A percentile compares a stretch with the other conserved stretches of the same genome.
Evolutionary conservation across 1,284 basidiomycete genomes (phyloP).

Genomic region (Tranzscheliella williamsii): DNA sequence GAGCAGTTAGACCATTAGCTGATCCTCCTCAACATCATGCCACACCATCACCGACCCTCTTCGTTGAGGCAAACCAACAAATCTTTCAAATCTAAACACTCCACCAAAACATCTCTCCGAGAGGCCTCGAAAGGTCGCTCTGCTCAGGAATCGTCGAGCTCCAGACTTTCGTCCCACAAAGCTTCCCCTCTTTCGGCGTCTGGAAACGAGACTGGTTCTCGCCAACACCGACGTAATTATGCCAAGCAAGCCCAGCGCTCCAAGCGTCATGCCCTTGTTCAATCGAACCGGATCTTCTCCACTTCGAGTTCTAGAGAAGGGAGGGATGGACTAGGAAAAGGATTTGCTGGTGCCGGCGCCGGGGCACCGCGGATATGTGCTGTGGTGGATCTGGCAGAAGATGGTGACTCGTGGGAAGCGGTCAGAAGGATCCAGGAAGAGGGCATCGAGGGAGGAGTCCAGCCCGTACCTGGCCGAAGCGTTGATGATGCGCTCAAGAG

Average conservation of each 20-base stretch:
- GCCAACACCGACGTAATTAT: constrained; percentile 50
- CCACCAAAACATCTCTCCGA: constrained; percentile 52
- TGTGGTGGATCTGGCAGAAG: constrained; percentile 74
- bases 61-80: constrained; percentile 57
- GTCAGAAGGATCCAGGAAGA: constrained; percentile 71
- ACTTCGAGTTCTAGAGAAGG: constrained; percentile 15
- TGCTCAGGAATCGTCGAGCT: constrained; percentile 15
- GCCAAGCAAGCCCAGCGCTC: constrained; percentile 51
- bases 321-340: constrained; percentile 62
- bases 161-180: constrained; percentile 37
- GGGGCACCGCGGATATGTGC: constrained; percentile 79
- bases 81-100: constrained; percentile 57
- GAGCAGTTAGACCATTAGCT: too few species aligned
- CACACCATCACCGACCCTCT: constrained; percentile 50
- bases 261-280: constrained; percentile 52
- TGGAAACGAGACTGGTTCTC: constrained; percentile 44
- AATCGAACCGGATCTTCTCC: constrained; percentile 50
- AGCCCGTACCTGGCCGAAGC: constrained; percentile 41
- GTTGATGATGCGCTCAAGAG: constrained; percentile 34
- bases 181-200: constrained; percentile 38
- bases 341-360: constrained; percentile 65
- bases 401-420: constrained; percentile 67
- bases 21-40: constrained; percentile 14
- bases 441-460: constrained; percentile 66
- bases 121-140: constrained; percentile 47